phyloP scores from a whole-genome alignment of 306 rosid genomes.

The Cicer chorassanicum region DNA sequence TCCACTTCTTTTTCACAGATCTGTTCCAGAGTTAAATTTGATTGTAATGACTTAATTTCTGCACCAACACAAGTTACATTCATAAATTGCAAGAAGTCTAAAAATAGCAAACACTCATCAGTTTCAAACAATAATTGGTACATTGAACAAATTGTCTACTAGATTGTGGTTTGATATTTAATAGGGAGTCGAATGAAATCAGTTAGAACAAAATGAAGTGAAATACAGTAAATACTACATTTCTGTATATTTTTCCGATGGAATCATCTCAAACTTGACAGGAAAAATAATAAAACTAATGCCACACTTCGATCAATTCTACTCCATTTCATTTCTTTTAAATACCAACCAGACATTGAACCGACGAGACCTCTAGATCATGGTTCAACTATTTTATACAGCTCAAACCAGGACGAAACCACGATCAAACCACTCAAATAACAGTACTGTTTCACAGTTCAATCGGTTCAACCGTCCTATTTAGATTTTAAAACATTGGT shows the following conservation, averaged over 20 bases:
- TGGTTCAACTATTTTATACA: not conserved
- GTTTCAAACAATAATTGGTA: slow-evolving; percentile 18
- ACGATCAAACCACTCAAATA: not conserved
- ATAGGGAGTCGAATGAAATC: not conserved
- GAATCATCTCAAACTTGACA: not conserved
- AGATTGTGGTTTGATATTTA: not conserved
- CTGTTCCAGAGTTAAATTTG: slow-evolving; percentile 85
- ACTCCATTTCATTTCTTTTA: not conserved
- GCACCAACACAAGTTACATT: slow-evolving; percentile 47
- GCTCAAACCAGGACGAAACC: not conserved
- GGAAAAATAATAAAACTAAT: not conserved
- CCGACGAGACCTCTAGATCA: not conserved
- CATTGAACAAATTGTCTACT: not conserved
- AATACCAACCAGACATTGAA: not conserved
- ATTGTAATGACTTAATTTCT: slow-evolving; percentile 77
- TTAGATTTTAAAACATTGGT: not conserved
- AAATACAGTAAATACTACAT: not conserved
- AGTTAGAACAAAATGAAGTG: not conserved
- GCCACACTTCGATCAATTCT: not conserved
- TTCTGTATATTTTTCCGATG: not conserved
- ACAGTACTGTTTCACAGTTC: not conserved
- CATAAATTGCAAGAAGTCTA: slow-evolving; percentile 19
- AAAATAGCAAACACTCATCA: not conserved
- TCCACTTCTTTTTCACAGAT: slow-evolving; percentile 65
- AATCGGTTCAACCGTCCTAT: not conserved